These are phyloP conservation scores for Stemphylium vesicarium DNA, from an alignment of 2,329 filamentous ascomycete species.

Conservation along the genomic window DNA sequence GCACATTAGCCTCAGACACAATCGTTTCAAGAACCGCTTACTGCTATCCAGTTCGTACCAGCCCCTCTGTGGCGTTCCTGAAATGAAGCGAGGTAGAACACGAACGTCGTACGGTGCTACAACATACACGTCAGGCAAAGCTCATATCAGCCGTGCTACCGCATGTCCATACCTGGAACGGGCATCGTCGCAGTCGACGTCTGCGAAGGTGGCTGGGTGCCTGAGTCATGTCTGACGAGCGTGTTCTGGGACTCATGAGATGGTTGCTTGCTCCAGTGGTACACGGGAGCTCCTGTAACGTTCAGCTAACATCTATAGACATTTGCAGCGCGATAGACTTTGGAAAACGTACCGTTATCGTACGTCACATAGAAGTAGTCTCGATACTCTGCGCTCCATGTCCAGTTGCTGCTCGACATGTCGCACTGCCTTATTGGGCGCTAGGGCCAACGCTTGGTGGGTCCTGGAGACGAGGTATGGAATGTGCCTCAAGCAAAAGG, in stretches of 20 bases:
- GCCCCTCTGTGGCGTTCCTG: slow-evolving; percentile 5
- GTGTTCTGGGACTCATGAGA: no score
- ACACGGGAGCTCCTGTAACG: neutral
- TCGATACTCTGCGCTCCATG: slow-evolving; percentile 3
- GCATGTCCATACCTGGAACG: neutral
- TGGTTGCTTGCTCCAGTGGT: neutral
- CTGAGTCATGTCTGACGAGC: no score
- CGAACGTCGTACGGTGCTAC: neutral
- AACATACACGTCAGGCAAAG: neutral
- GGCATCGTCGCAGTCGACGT: neutral
- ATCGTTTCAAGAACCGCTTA: neutral
- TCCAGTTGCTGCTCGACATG: slow-evolving; percentile 11
- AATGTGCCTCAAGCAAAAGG: neutral
- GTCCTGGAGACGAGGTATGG: no score
- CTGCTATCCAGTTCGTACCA: slow-evolving; percentile 17
- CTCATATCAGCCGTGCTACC: no score
- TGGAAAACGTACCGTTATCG: neutral
- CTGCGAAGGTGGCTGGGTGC: no score
- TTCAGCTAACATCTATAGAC: neutral
- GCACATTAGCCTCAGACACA: neutral
- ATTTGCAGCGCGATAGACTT: neutral
- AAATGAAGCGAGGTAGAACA: neutral
- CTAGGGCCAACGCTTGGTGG: neutral
- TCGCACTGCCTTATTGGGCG: neutral
- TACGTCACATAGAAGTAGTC: slow-evolving; percentile 13